phyloP scores from a whole-genome alignment of 495 filamentous ascomycete species.

The Penicillium odoratum region DNA sequence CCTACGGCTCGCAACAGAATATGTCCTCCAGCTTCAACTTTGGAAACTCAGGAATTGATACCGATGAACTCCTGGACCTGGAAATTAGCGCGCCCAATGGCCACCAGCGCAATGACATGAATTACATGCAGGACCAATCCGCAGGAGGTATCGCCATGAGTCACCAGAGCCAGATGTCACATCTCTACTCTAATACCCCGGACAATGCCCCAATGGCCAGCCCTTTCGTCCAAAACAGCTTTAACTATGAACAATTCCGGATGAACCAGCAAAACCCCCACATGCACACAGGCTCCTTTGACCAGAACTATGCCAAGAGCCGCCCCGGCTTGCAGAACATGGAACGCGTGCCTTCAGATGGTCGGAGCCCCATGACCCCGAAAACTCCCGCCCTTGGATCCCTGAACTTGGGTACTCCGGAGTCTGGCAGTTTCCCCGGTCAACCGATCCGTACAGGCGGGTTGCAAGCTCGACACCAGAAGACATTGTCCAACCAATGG shows the following conservation, averaged over 20 bases:
- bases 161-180: conserved; percentile 59
- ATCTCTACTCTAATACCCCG: conserved; percentile 80
- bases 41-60: conserved; percentile 55
- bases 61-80: conserved; percentile 54
- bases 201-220: conserved; percentile 86
- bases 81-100: conserved; percentile 51
- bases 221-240: conserved; percentile 73
- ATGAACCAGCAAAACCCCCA: conserved; percentile 59
- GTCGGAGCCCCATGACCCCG: conserved; percentile 76
- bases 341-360: conserved; percentile 68
- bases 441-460: conserved; percentile 69
- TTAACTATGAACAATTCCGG: conserved; percentile 68
- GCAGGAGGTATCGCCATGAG: conserved; percentile 47
- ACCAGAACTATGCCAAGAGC: conserved; percentile 52
- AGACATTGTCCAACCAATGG: conserved; percentile 80
- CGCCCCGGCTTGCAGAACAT: conserved; percentile 62
- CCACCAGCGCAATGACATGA: conserved; percentile 39
- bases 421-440: conserved; percentile 67
- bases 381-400: conserved; percentile 65
- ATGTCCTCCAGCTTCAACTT: conserved; percentile 54
- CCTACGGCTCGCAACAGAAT: conserved; percentile 51
- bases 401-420: conserved; percentile 60
- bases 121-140: conserved; percentile 50
- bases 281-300: conserved; percentile 51
- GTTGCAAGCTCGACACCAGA: conserved; percentile 69